These are phyloP conservation scores for Talaromyces sp. DNA, from an alignment of 2,329 filamentous ascomycete species.

Conservation along the genomic window DNA sequence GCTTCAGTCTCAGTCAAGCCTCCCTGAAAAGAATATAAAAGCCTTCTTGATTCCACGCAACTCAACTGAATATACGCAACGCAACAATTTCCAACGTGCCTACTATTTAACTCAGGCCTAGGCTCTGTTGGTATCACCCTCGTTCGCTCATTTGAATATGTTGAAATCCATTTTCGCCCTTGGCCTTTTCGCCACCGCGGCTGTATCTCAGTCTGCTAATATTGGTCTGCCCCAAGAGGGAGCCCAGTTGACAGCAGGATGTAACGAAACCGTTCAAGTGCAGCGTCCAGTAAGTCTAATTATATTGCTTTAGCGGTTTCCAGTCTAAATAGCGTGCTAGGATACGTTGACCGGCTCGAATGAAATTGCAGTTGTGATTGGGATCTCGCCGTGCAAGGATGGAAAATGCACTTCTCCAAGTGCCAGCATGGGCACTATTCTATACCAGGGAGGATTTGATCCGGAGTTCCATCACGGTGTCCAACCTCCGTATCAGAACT, in stretches of 20 bases:
- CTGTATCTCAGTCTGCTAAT: slow-evolving; percentile 21
- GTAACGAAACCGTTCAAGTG: slow-evolving; percentile 20
- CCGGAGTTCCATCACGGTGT: slow-evolving; percentile 20
- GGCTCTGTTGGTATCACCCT: not conserved
- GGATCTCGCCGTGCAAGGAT: slow-evolving; percentile 19
- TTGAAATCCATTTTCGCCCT: slow-evolving; percentile 20
- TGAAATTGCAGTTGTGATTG: slow-evolving; percentile 25
- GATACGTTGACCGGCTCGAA: slow-evolving; percentile 21
- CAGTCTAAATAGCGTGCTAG: slow-evolving; percentile 6
- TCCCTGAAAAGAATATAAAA: not conserved
- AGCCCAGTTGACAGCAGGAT: slow-evolving; percentile 15
- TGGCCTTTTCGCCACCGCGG: slow-evolving; percentile 15
- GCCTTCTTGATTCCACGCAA: not conserved
- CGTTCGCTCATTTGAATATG: slow-evolving; percentile 4
- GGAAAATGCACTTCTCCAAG: slow-evolving; percentile 14
- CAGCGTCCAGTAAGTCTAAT: slow-evolving; percentile 22
- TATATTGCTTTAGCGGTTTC: not conserved
- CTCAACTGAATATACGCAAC: not conserved
- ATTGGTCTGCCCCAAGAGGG: slow-evolving; percentile 20
- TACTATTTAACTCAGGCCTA: not conserved
- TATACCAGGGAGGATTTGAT: slow-evolving; percentile 24
- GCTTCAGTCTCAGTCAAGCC: not conserved
- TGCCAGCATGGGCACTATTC: slow-evolving; percentile 18
- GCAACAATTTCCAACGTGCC: not conserved
- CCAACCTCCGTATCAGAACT: slow-evolving; percentile 25